These are phyloP conservation scores for Mitragyna speciosa DNA, from an alignment of 257 asterid species.

Conservation along the genomic window DNA sequence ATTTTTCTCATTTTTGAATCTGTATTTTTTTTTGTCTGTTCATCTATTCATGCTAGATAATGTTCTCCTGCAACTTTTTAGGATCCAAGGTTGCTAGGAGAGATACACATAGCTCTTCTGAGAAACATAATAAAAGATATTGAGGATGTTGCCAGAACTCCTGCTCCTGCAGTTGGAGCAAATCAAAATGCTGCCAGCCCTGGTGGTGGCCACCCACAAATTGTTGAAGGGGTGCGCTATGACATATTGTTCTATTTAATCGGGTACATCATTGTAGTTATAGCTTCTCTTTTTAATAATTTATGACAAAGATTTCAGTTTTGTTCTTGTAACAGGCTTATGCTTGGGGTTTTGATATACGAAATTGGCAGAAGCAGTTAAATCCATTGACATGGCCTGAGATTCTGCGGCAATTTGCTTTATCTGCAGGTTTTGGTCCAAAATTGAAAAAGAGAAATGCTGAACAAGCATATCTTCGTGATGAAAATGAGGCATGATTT, in stretches of 20 bases:
- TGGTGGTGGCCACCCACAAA: constrained; percentile 77
- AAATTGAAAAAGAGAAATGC: constrained; percentile 52
- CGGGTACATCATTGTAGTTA: constrained; percentile 13
- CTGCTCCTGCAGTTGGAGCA: constrained; percentile 41
- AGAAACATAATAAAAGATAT: constrained; percentile 70
- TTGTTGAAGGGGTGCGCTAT: constrained; percentile 79
- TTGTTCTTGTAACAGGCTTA: constrained; percentile 60
- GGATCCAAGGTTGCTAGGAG: constrained; percentile 88
- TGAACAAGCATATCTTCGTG: constrained; percentile 38
- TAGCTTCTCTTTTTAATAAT: constrained; percentile 10
- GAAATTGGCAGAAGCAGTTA: constrained; percentile 73
- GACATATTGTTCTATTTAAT: constrained; percentile 2
- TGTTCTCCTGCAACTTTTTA: constrained; percentile 27
- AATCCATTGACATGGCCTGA: constrained; percentile 94
- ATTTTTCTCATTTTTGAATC: constrained; percentile 8
- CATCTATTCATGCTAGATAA: constrained; percentile 1
- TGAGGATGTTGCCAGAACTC: constrained; percentile 77
- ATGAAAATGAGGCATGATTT: constrained; percentile 64
- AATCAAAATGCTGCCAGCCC: constrained; percentile 55
- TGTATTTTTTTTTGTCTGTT: constrained; percentile 5
- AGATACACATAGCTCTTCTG: constrained; percentile 78
- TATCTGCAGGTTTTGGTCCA: constrained; percentile 92
- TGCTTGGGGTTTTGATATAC: constrained; percentile 89
- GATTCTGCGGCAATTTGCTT: constrained; percentile 83
- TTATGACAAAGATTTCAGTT: constrained; percentile 19